Percentiles rank a stretch among this genome's conserved stretches.
Evolutionary conservation across 2,329 filamentous ascomycete genomes (phyloP).

Genomic region (Talaromyces sp.): DNA sequence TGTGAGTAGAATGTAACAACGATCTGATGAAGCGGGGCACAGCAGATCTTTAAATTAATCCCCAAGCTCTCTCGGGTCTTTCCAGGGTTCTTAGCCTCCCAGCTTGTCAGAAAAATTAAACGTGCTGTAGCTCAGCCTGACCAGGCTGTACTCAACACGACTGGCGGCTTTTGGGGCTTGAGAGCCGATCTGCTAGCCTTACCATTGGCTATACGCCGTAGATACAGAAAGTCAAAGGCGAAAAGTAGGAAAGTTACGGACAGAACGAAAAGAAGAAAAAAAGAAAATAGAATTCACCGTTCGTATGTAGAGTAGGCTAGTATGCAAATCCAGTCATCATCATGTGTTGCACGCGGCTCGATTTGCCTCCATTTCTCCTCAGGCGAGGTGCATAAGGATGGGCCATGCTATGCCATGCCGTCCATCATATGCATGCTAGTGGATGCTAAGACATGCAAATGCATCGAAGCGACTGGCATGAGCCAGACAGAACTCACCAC

Average conservation of each 20-base stretch:
- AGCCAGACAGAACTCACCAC: conserved; percentile 9
- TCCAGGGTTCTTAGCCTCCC: not conserved
- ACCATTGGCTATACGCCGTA: not conserved
- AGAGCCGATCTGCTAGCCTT: conserved; percentile 9
- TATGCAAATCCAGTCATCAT: not conserved
- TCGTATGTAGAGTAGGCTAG: not conserved
- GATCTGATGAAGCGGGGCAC: not conserved
- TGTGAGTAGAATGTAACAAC: not conserved
- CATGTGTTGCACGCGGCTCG: conserved; percentile 8
- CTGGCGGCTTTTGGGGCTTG: conserved; percentile 8
- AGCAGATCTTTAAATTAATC: conserved; percentile 8
- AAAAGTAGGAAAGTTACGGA: not conserved
- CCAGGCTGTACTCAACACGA: not conserved
- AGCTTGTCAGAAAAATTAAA: conserved; percentile 1
- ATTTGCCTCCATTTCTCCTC: conserved; percentile 9
- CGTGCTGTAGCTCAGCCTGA: conserved; percentile 5
- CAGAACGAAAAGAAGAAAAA: not conserved
- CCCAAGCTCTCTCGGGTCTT: not conserved
- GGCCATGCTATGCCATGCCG: not conserved
- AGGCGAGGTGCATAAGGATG: not conserved
- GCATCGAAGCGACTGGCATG: conserved; percentile 6
- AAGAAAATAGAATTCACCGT: not conserved
- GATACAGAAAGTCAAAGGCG: not conserved
- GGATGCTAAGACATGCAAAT: not conserved
- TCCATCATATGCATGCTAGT: not conserved